Evolutionary conservation across 164 flowering plant species (phyloP).

Genomic region (Vitis amurensis): DNA sequence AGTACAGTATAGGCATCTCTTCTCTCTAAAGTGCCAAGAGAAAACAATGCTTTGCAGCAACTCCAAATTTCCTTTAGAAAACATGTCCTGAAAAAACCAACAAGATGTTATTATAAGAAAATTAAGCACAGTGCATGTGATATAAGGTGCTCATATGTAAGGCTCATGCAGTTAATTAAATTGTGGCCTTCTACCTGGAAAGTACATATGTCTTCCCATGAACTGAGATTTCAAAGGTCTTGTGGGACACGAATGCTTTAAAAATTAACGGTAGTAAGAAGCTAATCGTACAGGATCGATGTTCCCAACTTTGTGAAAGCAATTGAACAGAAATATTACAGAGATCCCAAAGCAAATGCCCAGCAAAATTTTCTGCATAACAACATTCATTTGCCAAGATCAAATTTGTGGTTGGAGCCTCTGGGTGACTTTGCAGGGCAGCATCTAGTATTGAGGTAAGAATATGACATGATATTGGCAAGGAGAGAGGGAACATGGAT

Average conservation of each 20-base stretch:
- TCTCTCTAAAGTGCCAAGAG: slow-evolving; percentile 67
- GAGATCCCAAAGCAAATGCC: slow-evolving; percentile 63
- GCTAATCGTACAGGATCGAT: slow-evolving; percentile 58
- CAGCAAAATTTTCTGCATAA: slow-evolving; percentile 41
- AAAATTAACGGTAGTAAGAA: slow-evolving; percentile 68
- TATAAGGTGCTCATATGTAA: not conserved
- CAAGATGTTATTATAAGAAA: not conserved
- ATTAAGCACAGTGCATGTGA: not conserved
- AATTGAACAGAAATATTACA: slow-evolving; percentile 51
- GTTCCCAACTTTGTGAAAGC: slow-evolving; percentile 61
- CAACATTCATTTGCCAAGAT: slow-evolving; percentile 21
- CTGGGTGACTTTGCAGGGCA: slow-evolving; percentile 37
- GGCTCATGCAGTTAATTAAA: not conserved
- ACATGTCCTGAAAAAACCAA: slow-evolving; percentile 43
- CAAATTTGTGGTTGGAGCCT: slow-evolving; percentile 15
- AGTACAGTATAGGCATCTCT: slow-evolving; percentile 76
- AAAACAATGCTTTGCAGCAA: slow-evolving; percentile 65
- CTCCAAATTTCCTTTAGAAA: slow-evolving; percentile 64
- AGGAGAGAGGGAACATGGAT: slow-evolving; percentile 28
- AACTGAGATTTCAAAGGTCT: slow-evolving; percentile 38
- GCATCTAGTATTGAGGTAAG: slow-evolving; percentile 51
- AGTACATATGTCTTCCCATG: slow-evolving; percentile 31
- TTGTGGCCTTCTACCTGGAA: slow-evolving; percentile 48
- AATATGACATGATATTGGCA: slow-evolving; percentile 60
- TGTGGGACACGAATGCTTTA: slow-evolving; percentile 45